phyloP scores from a whole-genome alignment of 306 rosid genomes.

The Medicago arabica region DNA sequence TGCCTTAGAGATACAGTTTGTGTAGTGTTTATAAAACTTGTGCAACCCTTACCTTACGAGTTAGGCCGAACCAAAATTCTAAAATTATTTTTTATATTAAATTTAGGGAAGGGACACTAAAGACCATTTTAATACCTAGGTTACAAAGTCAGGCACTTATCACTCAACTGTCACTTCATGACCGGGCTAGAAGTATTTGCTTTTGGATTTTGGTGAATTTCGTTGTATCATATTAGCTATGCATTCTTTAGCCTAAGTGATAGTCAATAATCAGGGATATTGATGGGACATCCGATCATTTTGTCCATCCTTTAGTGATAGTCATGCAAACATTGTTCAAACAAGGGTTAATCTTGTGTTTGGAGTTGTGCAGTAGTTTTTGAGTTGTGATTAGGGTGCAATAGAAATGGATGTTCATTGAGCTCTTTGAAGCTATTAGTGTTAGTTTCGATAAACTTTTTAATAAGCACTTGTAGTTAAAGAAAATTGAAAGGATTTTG shows the following conservation, averaged over 20 bases:
- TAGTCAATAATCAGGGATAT: not conserved
- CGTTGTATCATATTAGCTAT: not conserved
- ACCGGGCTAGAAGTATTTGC: not conserved
- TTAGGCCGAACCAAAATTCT: no score
- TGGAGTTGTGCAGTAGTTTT: not conserved
- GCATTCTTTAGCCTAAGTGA: not conserved
- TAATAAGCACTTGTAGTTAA: no score
- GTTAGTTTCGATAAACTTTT: no score
- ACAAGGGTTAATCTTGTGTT: constrained; percentile 18
- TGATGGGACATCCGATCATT: no score
- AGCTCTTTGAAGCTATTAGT: no score
- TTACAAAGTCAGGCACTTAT: no score
- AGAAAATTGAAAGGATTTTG: no score
- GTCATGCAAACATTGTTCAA: not conserved
- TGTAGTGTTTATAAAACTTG: no score
- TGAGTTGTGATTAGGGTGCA: not conserved
- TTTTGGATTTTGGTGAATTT: not conserved
- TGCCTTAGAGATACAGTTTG: no score
- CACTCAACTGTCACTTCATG: not conserved
- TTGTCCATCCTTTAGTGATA: not conserved
- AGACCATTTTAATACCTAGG: no score
- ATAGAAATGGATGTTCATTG: not conserved
- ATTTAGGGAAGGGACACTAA: not conserved
- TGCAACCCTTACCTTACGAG: no score
- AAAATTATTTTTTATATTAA: not conserved